Conservation (phyloP, 768 basidiomycete species). For the Amanita pallidorosea region DNA sequence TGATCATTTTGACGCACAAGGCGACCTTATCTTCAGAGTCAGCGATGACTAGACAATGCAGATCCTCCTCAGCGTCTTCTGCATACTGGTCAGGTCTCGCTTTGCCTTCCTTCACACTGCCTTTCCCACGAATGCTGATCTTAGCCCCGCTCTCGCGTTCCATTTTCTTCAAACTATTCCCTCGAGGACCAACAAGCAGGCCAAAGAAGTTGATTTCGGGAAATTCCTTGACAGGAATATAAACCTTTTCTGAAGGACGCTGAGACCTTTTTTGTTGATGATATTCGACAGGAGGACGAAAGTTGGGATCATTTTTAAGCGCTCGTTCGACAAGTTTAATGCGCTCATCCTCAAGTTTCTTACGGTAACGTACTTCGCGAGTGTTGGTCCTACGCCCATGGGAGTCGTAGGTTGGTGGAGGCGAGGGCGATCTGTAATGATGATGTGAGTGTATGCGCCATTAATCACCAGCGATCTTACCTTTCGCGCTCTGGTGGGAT, state of each 20-base stretch:
- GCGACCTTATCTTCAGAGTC: conserved; percentile 89
- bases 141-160: conserved; percentile 96
- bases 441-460: conserved; percentile 17
- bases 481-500: conserved; percentile 93
- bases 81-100: conserved; percentile 89
- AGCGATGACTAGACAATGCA: conserved; percentile 93
- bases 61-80: conserved; percentile 96
- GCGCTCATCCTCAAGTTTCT: conserved; percentile 89
- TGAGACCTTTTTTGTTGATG: conserved; percentile 90
- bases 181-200: conserved; percentile 93
- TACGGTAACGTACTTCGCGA: conserved; percentile 95
- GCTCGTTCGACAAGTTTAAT: conserved; percentile 90
- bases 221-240: conserved; percentile 99
- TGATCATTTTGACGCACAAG: conserved; percentile 89
- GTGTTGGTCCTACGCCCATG: conserved; percentile 98
- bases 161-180: conserved; percentile 99
- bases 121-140: conserved; percentile 97
- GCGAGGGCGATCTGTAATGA: conserved; percentile 72
- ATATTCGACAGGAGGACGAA: conserved; percentile 95
- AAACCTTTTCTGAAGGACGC: conserved; percentile 94
- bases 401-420: conserved; percentile 93
- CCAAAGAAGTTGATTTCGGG: conserved; percentile 99
- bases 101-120: conserved; percentile 98
- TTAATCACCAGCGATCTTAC: conserved; percentile 23
- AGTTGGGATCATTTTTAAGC: conserved; percentile 96